Evolutionary conservation across 2,329 filamentous ascomycete genomes (phyloP), one percentile per base, ranked within the genome.

Genomic region (Aureobasidium sp.): DNA sequence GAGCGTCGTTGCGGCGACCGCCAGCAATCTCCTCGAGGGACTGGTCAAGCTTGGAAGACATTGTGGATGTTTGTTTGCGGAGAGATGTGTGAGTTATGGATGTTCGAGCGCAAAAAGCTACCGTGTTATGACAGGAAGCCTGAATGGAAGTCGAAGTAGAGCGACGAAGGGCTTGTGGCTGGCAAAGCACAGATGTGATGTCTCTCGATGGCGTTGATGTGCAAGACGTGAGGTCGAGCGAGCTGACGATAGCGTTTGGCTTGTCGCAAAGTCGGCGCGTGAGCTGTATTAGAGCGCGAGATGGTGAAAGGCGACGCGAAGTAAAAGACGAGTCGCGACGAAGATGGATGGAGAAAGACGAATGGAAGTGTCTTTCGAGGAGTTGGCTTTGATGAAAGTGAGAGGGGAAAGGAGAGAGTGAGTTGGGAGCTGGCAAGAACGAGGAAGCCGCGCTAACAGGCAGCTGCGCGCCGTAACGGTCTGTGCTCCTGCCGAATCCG

Each of bases 41-140:
- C 82, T 95, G 88, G 77, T 97, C 91, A 74, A 99, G 89, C 81
- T 97, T 97, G 81, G 86, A 88, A 82, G 91, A 90, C 91, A 96
- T 96, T 62, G 58, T 63, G 47, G 51, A 53, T 57, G 44, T 57
- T 47, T 64, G 61, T 57, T 37, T 49, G 45, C 36, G 34, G 27
- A 59, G 34, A 48, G 20, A 37, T 34, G 41, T 59, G 55, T 36
- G 45, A 51, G 57, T 60, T 49, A 31, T 51, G 34, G 42, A 47
- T 57, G 55, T 36, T 37, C 22, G 42, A 15, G 44, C 17, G 45
- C 44, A 11, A 51, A 34, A 42, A 51, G 34, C 57, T 60, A 51
- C 31, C 44, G 57, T 59, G 34, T 34, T 29, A 39, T 29, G 34
- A 59, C 42, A 45, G 29, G 39, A 6, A 45, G 41, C 39, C 29